A percentile compares a stretch with the other conserved stretches of the same genome.
phyloP scores from a whole-genome alignment of 2,329 filamentous ascomycete genomes.

The Bimuria novae-zelandiae region DNA sequence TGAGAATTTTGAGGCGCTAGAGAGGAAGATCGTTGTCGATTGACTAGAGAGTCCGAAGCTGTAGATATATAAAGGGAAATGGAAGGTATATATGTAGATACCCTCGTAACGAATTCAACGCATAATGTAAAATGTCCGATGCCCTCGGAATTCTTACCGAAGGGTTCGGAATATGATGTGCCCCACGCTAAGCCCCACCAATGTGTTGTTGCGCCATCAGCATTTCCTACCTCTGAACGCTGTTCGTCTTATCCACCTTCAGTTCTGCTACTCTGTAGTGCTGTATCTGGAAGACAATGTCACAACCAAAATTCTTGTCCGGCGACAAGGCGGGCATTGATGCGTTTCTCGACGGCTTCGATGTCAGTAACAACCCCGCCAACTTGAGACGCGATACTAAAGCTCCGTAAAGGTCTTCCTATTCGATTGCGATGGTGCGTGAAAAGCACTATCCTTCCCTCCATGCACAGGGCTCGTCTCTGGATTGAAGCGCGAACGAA shows the following conservation, averaged over 20 bases:
- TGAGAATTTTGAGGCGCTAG: conserved; percentile 78
- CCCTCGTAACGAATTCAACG: conserved; percentile 4
- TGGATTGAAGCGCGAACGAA: too few species aligned
- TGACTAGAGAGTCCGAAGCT: conserved; percentile 50
- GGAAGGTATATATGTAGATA: conserved; percentile 18
- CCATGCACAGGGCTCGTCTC: too few species aligned
- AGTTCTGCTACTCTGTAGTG: not conserved
- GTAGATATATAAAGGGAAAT: conserved; percentile 11
- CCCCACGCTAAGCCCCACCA: conserved; percentile 36
- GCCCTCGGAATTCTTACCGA: conserved; percentile 10
- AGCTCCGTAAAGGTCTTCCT: conserved; percentile 73
- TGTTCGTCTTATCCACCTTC: not conserved
- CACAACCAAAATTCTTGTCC: conserved; percentile 66
- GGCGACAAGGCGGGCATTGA: conserved; percentile 78
- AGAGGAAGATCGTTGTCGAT: conserved; percentile 83
- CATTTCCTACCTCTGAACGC: conserved; percentile 12
- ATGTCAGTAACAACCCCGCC: conserved; percentile 66
- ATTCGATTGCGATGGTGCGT: conserved; percentile 91
- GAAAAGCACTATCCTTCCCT: conserved; percentile 2
- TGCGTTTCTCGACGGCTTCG: conserved; percentile 86
- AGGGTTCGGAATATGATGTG: conserved; percentile 12
- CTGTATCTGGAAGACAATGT: conserved; percentile 22
- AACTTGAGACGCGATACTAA: conserved; percentile 17
- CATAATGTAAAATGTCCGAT: not conserved
- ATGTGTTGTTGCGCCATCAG: conserved; percentile 8